phyloP scores from a whole-genome alignment of 495 filamentous ascomycete genomes.

The Aspergillus coremiiformis region DNA sequence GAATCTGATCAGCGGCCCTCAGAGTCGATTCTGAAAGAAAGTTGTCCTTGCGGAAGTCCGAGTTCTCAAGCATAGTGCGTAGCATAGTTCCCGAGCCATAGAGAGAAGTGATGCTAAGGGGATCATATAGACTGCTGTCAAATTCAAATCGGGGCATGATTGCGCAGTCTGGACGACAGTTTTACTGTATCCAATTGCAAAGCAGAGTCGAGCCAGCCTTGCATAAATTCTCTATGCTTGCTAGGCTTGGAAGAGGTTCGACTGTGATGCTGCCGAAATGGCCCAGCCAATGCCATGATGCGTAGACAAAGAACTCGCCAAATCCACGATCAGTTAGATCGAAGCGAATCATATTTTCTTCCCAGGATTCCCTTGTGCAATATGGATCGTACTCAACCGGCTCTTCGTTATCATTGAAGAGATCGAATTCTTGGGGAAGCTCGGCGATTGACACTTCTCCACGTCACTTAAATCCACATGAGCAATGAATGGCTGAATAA shows the following conservation, averaged over 20 bases:
- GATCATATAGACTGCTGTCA: slow-evolving; percentile 18
- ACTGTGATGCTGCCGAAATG: slow-evolving; percentile 10
- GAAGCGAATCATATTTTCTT: slow-evolving; percentile 17
- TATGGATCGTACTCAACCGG: slow-evolving; percentile 11
- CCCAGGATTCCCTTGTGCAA: slow-evolving; percentile 20
- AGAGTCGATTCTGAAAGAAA: slow-evolving; percentile 13
- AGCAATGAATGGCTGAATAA: slow-evolving; percentile 25
- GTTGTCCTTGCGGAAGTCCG: slow-evolving; percentile 8
- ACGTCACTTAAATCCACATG: slow-evolving; percentile 13
- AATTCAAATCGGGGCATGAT: slow-evolving; percentile 19
- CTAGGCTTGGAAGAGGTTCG: slow-evolving; percentile 14
- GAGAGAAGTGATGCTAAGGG: slow-evolving; percentile 21
- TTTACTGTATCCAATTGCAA: slow-evolving; percentile 21
- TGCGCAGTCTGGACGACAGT: slow-evolving; percentile 19
- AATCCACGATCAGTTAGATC: slow-evolving; percentile 19
- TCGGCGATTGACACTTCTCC: slow-evolving; percentile 19
- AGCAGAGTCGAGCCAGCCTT: slow-evolving; percentile 16
- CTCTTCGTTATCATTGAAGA: slow-evolving; percentile 11
- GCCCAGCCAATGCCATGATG: slow-evolving; percentile 19
- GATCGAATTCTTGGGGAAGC: slow-evolving; percentile 11
- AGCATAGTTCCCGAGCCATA: slow-evolving; percentile 20
- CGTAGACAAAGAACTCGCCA: slow-evolving; percentile 20
- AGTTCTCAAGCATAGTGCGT: slow-evolving; percentile 12
- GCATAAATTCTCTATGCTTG: slow-evolving; percentile 15
- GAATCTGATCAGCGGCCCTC: slow-evolving; percentile 16